These are phyloP conservation scores for Cymodocea nodosa DNA, from an alignment of 116 monocot genomes.

Conservation along the genomic window DNA sequence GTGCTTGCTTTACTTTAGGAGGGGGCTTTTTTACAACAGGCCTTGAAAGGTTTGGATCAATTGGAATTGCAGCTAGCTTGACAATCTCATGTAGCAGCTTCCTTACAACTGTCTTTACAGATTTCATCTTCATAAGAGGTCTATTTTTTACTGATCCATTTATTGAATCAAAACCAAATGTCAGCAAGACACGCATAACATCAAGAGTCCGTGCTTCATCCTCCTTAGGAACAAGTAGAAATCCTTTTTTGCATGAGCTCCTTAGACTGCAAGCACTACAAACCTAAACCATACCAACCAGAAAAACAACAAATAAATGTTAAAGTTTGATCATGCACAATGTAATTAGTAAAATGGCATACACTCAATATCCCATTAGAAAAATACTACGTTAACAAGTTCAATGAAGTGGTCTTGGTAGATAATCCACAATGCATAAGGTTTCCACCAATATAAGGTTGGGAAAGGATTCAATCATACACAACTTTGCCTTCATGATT, in stretches of 20 bases:
- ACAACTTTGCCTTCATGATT: too few species aligned
- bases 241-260: constrained; percentile 76
- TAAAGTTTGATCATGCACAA: not conserved
- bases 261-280: constrained; percentile 92
- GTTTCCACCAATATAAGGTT: too few species aligned
- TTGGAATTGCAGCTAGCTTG: constrained; percentile 75
- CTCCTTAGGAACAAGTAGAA: constrained; percentile 74
- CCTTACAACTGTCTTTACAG: constrained; percentile 60
- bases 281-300: constrained; percentile 40
- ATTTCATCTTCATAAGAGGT: constrained; percentile 64
- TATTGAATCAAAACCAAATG: constrained; percentile 76
- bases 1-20: constrained; percentile 91
- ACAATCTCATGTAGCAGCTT: constrained; percentile 84
- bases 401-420: too few species aligned
- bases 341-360: not conserved
- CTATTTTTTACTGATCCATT: constrained; percentile 78
- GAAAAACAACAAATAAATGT: not conserved
- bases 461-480: too few species aligned
- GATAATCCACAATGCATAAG: too few species aligned
- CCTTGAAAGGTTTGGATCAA: constrained; percentile 89
- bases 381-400: too few species aligned
- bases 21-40: constrained; percentile 72
- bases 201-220: constrained; percentile 95
- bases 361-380: not conserved
- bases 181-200: constrained; percentile 69